Conservation (phyloP, 495 filamentous ascomycete species). For the Podospora pseudocomata region DNA sequence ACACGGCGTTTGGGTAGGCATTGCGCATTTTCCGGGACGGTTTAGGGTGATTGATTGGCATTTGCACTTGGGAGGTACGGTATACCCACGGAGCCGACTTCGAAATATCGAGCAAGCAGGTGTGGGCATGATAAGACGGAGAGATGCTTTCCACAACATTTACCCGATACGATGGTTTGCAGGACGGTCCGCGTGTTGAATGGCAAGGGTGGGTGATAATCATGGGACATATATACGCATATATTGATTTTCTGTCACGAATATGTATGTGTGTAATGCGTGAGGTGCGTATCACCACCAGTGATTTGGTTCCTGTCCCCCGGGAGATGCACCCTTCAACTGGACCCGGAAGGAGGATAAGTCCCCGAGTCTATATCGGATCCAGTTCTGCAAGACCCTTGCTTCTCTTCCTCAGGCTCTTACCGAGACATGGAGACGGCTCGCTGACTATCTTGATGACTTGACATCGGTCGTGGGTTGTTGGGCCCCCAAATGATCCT, state of each 20-base stretch:
- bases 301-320: not conserved
- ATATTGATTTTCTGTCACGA: not conserved
- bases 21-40: not conserved
- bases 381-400: not conserved
- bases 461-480: not conserved
- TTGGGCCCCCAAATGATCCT: not conserved
- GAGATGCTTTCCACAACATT: not conserved
- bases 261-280: not conserved
- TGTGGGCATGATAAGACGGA: not conserved
- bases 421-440: no score
- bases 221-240: not conserved
- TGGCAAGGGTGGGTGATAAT: not conserved
- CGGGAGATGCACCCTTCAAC: not conserved
- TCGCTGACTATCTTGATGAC: no score
- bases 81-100: not conserved
- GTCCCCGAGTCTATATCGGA: not conserved
- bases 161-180: not conserved
- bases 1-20: conserved; percentile 4
- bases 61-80: not conserved
- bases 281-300: not conserved
- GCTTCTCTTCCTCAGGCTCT: no score
- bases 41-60: not conserved
- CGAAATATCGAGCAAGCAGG: no score
- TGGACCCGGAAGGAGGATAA: not conserved
- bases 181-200: not conserved